Evolutionary conservation across 2,329 filamentous ascomycete genomes (phyloP).

Genomic region (Lachnellula subtilissima): DNA sequence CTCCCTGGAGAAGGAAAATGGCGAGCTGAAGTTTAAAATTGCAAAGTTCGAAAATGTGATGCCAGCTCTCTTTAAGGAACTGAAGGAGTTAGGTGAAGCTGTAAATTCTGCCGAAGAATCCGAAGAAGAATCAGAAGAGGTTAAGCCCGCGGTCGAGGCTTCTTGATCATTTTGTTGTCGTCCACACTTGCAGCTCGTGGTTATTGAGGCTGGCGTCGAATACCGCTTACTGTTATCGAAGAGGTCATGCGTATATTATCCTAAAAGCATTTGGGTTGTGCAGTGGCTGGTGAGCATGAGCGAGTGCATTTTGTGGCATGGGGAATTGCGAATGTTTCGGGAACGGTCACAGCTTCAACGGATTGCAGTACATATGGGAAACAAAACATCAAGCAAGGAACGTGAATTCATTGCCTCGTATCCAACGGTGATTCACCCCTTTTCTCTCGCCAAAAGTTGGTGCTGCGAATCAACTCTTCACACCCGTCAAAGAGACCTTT

Average conservation of each 20-base stretch:
- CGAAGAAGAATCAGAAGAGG: neutral
- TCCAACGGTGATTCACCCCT: conserved; percentile 21
- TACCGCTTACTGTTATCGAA: neutral
- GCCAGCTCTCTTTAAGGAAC: neutral
- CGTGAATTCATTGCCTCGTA: no score
- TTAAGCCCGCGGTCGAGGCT: neutral
- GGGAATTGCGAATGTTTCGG: no score
- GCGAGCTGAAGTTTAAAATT: neutral
- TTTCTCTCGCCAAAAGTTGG: conserved; percentile 33
- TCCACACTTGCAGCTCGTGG: neutral
- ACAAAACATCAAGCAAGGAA: no score
- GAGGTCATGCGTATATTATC: no score
- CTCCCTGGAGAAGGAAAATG: neutral
- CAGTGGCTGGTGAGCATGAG: no score
- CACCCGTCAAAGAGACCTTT: conserved; percentile 36
- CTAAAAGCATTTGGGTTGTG: no score
- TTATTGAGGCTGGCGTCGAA: neutral
- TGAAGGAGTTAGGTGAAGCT: neutral
- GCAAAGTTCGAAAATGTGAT: neutral
- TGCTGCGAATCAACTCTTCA: conserved; percentile 34
- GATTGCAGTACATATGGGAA: no score
- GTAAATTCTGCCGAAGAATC: neutral
- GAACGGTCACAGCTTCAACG: no score
- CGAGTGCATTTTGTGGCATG: no score
- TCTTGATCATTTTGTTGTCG: neutral